Conservation (phyloP, 75 land plant genomes). For the Selaginella tamariscina region DNA sequence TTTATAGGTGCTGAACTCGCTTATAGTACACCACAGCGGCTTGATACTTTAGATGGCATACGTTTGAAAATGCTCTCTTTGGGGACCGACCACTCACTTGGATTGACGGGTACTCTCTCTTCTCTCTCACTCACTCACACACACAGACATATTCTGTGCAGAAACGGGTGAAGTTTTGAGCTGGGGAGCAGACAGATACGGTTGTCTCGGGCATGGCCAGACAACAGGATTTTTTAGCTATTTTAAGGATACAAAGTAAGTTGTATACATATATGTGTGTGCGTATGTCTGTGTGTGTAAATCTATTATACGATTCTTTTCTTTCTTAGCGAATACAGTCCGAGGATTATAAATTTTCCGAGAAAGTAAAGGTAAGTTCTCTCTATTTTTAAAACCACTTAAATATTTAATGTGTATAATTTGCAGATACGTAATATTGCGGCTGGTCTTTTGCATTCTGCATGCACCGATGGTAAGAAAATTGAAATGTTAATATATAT, state of each 20-base stretch:
- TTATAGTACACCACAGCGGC: constrained; percentile 26
- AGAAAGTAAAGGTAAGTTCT: constrained; percentile 51
- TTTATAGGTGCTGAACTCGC: constrained; percentile 15
- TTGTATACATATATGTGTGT: constrained; percentile 1
- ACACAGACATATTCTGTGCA: constrained; percentile 9
- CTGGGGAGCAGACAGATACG: constrained; percentile 68
- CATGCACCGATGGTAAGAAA: constrained; percentile 66
- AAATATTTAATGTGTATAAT: not conserved
- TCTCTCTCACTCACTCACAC: not conserved
- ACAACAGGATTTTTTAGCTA: constrained; percentile 42
- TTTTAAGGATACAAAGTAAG: constrained; percentile 36
- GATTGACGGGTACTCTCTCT: constrained; percentile 43
- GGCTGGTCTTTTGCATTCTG: constrained; percentile 78
- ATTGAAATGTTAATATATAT: not conserved
- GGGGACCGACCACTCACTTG: constrained; percentile 74
- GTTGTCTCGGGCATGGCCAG: constrained; percentile 79
- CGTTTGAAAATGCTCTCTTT: constrained; percentile 41
- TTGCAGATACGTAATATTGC: constrained; percentile 54
- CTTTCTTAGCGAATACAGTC: constrained; percentile 52
- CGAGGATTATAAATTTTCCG: constrained; percentile 59
- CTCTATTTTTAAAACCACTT: not conserved
- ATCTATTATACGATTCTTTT: constrained; percentile 7
- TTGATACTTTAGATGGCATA: constrained; percentile 45
- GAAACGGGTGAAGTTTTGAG: constrained; percentile 62
- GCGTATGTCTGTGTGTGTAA: not conserved